phyloP scores from a whole-genome alignment of 768 basidiomycete genomes.

The Tremella mesenterica region DNA sequence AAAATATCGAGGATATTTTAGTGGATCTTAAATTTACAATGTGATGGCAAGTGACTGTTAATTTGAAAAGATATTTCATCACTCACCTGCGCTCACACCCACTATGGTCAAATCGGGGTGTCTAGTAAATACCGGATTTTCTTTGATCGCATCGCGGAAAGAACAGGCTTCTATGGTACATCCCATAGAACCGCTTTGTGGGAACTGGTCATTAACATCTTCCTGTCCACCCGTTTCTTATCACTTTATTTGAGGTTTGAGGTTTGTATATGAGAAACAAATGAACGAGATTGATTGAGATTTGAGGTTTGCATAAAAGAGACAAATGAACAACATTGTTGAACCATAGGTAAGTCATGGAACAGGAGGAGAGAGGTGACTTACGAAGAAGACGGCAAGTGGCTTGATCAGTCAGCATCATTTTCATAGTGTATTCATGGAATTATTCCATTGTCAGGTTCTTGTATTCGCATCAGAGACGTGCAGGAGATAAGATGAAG shows the following conservation, averaged over 20 bases:
- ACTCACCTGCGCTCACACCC: constrained; percentile 56
- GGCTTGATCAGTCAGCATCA: constrained; percentile 55
- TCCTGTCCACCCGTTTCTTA: neutral
- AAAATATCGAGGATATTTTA: no score
- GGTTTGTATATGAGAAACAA: no score
- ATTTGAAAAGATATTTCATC: neutral
- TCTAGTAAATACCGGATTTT: constrained; percentile 55
- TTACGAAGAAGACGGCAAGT: constrained; percentile 60
- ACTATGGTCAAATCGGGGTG: constrained; percentile 57
- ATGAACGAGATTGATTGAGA: no score
- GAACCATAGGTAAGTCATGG: no score
- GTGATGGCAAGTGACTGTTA: neutral
- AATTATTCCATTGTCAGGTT: neutral
- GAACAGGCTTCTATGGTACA: constrained; percentile 76
- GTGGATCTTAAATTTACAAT: no score
- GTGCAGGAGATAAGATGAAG: no score
- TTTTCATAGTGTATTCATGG: constrained; percentile 27
- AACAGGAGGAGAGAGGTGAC: neutral
- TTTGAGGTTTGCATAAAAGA: no score
- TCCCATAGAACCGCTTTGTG: constrained; percentile 55
- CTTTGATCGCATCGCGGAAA: constrained; percentile 67
- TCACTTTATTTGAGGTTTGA: no score
- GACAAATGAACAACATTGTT: no score
- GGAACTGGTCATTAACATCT: constrained; percentile 11
- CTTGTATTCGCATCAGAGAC: neutral